Conservation (phyloP, 352 stramenopile species). For the Pythium monospermum region DNA sequence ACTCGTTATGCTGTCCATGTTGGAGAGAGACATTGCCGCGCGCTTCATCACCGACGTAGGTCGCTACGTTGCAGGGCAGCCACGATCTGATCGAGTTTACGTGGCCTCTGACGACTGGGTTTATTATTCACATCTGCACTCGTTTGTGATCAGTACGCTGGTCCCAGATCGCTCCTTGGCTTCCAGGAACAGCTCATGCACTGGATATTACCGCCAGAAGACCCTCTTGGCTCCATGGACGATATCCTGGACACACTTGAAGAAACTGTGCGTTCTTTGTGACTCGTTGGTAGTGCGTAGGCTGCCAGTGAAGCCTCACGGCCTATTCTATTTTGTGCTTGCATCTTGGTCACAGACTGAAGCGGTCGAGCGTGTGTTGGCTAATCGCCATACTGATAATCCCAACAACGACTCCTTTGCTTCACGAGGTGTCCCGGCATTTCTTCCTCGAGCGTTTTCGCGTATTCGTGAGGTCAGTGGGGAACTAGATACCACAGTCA, state of each 20-base stretch:
- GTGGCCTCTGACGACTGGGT: too few species aligned
- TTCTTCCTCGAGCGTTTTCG: neutral
- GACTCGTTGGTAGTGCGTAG: too few species aligned
- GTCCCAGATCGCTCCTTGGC: neutral
- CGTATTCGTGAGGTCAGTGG: neutral
- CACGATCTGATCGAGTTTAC: too few species aligned
- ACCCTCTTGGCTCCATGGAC: neutral
- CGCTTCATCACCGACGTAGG: conserved; percentile 17
- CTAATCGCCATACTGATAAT: too few species aligned
- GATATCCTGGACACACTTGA: conserved; percentile 5
- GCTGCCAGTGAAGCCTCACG: too few species aligned
- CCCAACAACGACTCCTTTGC: too few species aligned
- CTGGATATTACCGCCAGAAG: conserved; percentile 3
- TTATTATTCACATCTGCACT: too few species aligned
- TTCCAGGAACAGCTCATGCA: conserved; percentile 17
- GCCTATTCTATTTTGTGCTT: too few species aligned
- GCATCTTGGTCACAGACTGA: conserved; percentile 1
- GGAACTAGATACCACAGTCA: too few species aligned
- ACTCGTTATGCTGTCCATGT: neutral
- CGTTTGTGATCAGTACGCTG: conserved; percentile 1
- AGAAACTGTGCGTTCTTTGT: neutral
- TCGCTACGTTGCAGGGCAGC: too few species aligned
- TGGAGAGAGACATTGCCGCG: neutral
- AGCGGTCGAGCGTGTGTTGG: conserved; percentile 6
- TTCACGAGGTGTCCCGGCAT: neutral